Conservation (phyloP, 352 stramenopile genomes). For the Globisporangium viniferum region DNA sequence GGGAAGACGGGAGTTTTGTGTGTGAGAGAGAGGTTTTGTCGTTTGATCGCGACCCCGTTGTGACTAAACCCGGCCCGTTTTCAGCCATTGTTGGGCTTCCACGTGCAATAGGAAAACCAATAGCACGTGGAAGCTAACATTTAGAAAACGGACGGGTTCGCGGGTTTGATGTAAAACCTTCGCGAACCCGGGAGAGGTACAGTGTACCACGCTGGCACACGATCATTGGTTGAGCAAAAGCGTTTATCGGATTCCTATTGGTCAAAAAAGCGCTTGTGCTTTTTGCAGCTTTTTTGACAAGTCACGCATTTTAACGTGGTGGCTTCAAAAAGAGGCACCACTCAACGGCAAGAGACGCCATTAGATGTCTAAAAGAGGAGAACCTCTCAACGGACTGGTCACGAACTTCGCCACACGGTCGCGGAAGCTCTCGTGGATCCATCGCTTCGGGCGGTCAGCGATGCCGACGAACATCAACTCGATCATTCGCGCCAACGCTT, state of each 20-base stretch:
- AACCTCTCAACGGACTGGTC: conserved; percentile 4
- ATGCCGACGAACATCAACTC: conserved; percentile 74
- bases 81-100: too few species aligned
- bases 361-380: too few species aligned
- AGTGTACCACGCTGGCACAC: background rate
- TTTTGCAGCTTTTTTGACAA: background rate
- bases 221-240: background rate
- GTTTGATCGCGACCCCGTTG: too few species aligned
- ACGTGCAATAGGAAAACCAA: too few species aligned
- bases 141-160: background rate
- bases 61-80: background rate
- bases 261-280: background rate
- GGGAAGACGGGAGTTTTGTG: too few species aligned
- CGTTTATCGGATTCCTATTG: background rate
- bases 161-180: background rate
- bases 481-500: conserved; percentile 75
- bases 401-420: conserved; percentile 78
- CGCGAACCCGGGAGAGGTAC: background rate
- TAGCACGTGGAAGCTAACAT: too few species aligned
- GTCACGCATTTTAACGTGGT: too few species aligned
- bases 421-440: conserved; percentile 69
- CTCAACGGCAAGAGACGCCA: too few species aligned
- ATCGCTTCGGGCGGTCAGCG: conserved; percentile 51
- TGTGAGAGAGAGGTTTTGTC: too few species aligned
- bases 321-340: too few species aligned